Evolutionary conservation across 164 flowering plant species (phyloP), one percentile per base, ranked within the genome.

Genomic region (Chloranthus sessilifolius): DNA sequence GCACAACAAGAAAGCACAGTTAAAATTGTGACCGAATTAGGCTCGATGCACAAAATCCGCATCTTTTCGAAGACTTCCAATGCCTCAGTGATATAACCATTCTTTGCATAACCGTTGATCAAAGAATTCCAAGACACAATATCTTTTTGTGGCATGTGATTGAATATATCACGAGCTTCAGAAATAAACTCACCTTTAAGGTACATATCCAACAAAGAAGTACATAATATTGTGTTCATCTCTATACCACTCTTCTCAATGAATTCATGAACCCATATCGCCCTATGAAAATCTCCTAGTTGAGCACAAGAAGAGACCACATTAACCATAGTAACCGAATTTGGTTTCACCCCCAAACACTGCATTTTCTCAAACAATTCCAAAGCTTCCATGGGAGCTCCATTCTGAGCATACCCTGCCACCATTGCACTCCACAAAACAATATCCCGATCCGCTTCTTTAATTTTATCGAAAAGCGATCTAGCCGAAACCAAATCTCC

Each of bases 81-180:
- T 17, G 69, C 64, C 56, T 59, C 59, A 38, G 40, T 25, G 8
- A 46, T 42, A 50, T 43, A 44, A 2, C 61, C 64, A 20, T 51
- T 60, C 50, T 38, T 55, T 1, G 61, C 38, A 24, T 42, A 60
- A 1, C 57, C 64, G 8, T 21, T 54, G 20, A 65, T 65, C 35
- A 65, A 49, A 9, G 69, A 48, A 43, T 59, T 65, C 61, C 64
- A 65, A 37, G 53, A 49, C n/a, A 60, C 61, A 16, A 60, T 48
- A 55, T 65, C 69, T 42, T 20, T 65, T 25, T 14, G 23, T 9
- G 50, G 53, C 16, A 58, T 53, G 38, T 19, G 23, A 4, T 48
- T 6, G 30, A 64, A 64, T 3, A 58, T 7, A 17, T 58, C 39
- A 17, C 30, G 56, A 21, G 68, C 63, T 52, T 52, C 58, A 7